phyloP scores from a whole-genome alignment of 176 grass and related monocot species.

The Chrysopogon serrulatus region DNA sequence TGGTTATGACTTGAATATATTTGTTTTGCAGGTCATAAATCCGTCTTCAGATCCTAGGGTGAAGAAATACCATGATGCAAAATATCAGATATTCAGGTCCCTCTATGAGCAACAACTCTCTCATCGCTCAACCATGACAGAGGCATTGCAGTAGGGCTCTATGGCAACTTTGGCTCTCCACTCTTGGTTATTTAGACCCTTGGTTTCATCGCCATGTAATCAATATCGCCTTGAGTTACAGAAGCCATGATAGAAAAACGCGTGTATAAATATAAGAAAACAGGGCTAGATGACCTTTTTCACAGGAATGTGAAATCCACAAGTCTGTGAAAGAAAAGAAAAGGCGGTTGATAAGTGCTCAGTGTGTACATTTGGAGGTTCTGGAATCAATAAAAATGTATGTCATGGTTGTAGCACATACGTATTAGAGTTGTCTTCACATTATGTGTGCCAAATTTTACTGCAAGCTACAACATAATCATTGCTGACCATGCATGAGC shows the following conservation, averaged over 20 bases:
- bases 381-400: neutral
- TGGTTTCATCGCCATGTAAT: neutral
- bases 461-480: neutral
- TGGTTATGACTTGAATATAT: neutral
- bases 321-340: neutral
- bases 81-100: constrained; percentile 84
- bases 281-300: neutral
- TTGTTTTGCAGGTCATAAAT: constrained; percentile 58
- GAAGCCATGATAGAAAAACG: neutral
- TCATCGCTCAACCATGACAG: constrained; percentile 50
- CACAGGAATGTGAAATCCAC: neutral
- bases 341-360: neutral
- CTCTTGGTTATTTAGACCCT: neutral
- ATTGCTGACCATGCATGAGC: neutral
- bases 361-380: neutral
- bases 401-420: neutral
- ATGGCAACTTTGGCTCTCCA: neutral
- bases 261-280: neutral
- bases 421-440: neutral
- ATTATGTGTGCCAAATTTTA: neutral
- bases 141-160: constrained; percentile 53
- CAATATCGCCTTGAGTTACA: neutral
- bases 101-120: constrained; percentile 84
- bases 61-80: constrained; percentile 85
- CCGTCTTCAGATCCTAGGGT: constrained; percentile 72